Evolutionary conservation across 2,329 filamentous ascomycete species (phyloP).

Genomic region (Beauveria sp.): DNA sequence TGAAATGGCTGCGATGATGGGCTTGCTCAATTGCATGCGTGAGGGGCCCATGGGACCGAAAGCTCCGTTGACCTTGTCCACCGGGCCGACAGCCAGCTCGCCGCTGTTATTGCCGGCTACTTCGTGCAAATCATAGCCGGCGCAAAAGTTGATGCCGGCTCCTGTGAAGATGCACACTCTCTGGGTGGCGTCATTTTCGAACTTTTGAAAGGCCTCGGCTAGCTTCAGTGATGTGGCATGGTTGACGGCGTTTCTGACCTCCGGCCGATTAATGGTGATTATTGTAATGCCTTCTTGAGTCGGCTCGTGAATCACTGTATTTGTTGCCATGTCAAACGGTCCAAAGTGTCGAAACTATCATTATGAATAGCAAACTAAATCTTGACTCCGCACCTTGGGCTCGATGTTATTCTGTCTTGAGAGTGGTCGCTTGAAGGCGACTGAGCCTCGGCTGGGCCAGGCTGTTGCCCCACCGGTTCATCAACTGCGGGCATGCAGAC

Average conservation of each 20-base stretch:
- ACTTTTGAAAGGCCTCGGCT: conserved; percentile 37
- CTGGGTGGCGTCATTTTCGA: conserved; percentile 41
- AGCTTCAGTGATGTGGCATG: conserved; percentile 38
- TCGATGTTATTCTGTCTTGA: no score
- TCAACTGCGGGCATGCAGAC: no score
- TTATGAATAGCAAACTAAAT: no score
- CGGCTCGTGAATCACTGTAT: conserved; percentile 4
- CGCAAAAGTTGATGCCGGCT: conserved; percentile 39
- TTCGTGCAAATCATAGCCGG: conserved; percentile 44
- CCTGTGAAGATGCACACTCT: conserved; percentile 46
- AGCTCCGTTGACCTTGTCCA: conserved; percentile 15
- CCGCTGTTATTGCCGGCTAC: conserved; percentile 22
- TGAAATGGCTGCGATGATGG: conserved; percentile 42
- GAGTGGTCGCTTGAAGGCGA: no score
- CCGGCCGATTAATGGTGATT: conserved; percentile 46
- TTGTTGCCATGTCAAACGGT: not conserved
- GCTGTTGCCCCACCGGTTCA: no score
- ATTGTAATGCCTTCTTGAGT: conserved; percentile 38
- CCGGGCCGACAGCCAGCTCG: conserved; percentile 6
- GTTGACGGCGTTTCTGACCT: conserved; percentile 46
- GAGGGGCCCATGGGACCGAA: conserved; percentile 45
- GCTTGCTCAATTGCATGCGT: conserved; percentile 41
- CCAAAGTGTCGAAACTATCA: no score
- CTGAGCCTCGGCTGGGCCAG: no score
- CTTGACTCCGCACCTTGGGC: no score